Evolutionary conservation across 495 filamentous ascomycete genomes (phyloP).

Genomic region (Lasiosphaeriaceae sp.): DNA sequence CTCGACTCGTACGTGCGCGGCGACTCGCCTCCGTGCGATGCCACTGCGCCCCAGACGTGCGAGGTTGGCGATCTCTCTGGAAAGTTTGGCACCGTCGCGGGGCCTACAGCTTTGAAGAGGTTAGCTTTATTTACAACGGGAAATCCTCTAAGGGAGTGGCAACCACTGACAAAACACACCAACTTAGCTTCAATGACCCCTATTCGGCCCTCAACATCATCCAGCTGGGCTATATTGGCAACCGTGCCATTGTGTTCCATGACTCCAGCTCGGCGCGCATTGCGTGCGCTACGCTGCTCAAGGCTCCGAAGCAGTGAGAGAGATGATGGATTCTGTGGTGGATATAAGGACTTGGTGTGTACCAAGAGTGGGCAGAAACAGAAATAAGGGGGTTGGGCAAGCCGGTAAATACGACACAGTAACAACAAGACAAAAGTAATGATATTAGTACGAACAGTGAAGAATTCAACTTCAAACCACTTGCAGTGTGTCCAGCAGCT

Average conservation of each 20-base stretch:
- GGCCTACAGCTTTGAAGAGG: conserved; percentile 34
- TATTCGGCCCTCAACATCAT: conserved; percentile 60
- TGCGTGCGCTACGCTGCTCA: conserved; percentile 62
- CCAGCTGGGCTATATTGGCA: conserved; percentile 64
- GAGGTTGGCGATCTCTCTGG: conserved; percentile 79
- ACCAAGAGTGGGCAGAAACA: too few species aligned
- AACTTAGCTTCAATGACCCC: conserved; percentile 56
- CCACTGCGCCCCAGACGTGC: conserved; percentile 59
- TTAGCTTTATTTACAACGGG: too few species aligned
- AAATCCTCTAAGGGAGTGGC: too few species aligned
- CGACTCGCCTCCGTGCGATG: conserved; percentile 61
- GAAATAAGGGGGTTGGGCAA: too few species aligned
- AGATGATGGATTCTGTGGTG: too few species aligned
- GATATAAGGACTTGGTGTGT: too few species aligned
- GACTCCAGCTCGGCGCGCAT: conserved; percentile 58
- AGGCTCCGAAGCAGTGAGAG: conserved; percentile 3
- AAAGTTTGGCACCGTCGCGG: conserved; percentile 66
- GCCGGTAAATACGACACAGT: too few species aligned
- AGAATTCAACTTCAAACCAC: too few species aligned
- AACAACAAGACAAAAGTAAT: too few species aligned
- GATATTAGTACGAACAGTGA: too few species aligned
- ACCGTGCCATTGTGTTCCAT: conserved; percentile 73
- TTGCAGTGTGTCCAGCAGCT: too few species aligned
- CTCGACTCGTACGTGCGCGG: conserved; percentile 52
- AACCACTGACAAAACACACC: conserved; percentile 9